Conservation (phyloP, 78 protist genomes). For the Pigoraptor vietnamica region DNA sequence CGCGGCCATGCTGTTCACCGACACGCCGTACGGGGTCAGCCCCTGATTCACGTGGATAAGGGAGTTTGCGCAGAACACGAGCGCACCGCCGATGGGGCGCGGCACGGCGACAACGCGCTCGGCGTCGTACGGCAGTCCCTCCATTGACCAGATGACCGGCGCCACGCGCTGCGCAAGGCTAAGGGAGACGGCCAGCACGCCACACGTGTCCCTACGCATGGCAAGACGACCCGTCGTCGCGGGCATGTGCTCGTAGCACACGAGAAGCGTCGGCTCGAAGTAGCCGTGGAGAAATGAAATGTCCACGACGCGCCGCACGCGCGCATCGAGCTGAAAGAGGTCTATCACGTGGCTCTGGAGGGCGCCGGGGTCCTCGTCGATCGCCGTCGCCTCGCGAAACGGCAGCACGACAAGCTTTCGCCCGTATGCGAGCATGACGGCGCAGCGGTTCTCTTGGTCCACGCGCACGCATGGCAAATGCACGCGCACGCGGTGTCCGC, state of each 20-base stretch:
- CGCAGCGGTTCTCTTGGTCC: conserved; percentile 50
- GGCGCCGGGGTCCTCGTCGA: conserved; percentile 16
- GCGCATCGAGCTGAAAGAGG: conserved; percentile 8
- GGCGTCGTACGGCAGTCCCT: conserved; percentile 43
- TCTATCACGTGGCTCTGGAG: conserved; percentile 14
- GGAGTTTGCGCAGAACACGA: conserved; percentile 43
- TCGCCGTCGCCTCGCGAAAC: conserved; percentile 11
- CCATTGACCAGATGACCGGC: conserved; percentile 46
- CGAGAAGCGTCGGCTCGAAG: conserved; percentile 61
- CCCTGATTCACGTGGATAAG: conserved; percentile 46
- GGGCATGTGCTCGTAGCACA: neutral
- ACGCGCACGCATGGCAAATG: conserved; percentile 25
- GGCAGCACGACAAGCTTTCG: conserved; percentile 40
- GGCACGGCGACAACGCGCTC: neutral
- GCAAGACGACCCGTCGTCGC: neutral
- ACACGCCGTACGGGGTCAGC: conserved; percentile 29
- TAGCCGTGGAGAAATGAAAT: conserved; percentile 51
- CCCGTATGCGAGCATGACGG: conserved; percentile 48
- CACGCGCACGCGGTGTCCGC: neutral
- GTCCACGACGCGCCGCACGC: conserved; percentile 37
- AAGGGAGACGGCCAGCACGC: conserved; percentile 37
- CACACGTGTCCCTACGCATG: conserved; percentile 23
- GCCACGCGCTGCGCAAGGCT: neutral
- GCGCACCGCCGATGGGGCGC: conserved; percentile 50
- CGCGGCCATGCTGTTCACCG: conserved; percentile 30